Evolutionary conservation across 2,329 filamentous ascomycete genomes (phyloP).

Genomic region (Aspergillus sojae): DNA sequence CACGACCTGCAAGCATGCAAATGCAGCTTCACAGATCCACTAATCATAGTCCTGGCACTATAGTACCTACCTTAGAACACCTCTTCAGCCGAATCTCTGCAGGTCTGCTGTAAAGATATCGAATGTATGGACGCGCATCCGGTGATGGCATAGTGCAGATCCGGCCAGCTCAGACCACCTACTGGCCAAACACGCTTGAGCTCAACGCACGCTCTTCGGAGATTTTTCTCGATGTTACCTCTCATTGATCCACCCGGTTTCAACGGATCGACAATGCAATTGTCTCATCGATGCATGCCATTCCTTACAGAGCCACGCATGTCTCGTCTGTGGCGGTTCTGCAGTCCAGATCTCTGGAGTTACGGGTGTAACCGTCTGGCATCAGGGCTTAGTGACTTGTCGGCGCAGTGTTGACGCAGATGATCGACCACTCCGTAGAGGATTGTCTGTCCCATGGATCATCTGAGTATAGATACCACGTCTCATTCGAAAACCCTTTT

Average conservation of each 20-base stretch:
- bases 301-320: background rate
- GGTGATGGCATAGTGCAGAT: slow-evolving; percentile 5
- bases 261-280: slow-evolving; percentile 11
- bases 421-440: background rate
- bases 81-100: background rate
- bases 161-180: background rate
- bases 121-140: background rate
- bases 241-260: background rate
- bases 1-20: background rate
- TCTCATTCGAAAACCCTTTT: too few species aligned
- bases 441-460: background rate
- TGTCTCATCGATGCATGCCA: slow-evolving; percentile 2
- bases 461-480: too few species aligned
- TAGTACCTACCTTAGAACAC: background rate
- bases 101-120: background rate
- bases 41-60: background rate
- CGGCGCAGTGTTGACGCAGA: background rate
- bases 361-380: slow-evolving; percentile 7
- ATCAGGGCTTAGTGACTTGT: background rate
- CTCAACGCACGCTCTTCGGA: slow-evolving; percentile 1
- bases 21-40: background rate
- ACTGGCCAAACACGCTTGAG: background rate
- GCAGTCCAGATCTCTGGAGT: slow-evolving; percentile 7
- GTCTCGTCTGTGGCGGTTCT: background rate
- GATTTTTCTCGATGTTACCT: slow-evolving; percentile 2